Conservation (phyloP, 148 eudicot species). For the Chenopodium berlandieri region DNA sequence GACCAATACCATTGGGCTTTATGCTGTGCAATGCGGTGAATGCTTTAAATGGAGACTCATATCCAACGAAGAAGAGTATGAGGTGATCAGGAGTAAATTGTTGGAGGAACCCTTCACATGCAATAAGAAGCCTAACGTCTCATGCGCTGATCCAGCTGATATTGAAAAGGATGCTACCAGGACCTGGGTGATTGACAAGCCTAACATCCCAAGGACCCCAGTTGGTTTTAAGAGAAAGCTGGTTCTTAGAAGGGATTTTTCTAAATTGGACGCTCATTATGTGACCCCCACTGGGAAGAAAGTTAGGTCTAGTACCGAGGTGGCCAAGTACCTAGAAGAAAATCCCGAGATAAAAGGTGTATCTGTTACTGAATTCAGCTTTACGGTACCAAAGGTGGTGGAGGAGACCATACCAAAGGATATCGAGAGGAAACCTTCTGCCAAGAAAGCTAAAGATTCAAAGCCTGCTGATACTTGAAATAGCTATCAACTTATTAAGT, state of each 20-base stretch:
- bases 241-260: constrained; percentile 61
- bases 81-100: constrained; percentile 57
- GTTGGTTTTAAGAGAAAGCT: constrained; percentile 54
- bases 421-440: constrained; percentile 34
- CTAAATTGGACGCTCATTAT: constrained; percentile 67
- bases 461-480: constrained; percentile 26
- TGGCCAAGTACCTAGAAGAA: constrained; percentile 42
- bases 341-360: constrained; percentile 45
- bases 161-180: constrained; percentile 57
- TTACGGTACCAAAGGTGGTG: constrained; percentile 58
- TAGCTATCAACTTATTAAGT: constrained; percentile 4
- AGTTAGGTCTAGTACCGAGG: constrained; percentile 42
- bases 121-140: constrained; percentile 46
- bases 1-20: constrained; percentile 34
- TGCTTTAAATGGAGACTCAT: constrained; percentile 81
- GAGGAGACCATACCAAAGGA: constrained; percentile 53
- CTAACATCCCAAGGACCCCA: constrained; percentile 75
- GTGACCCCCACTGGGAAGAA: constrained; percentile 52
- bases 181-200: constrained; percentile 77
- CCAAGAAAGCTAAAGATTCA: constrained; percentile 31
- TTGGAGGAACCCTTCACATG: constrained; percentile 64
- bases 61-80: constrained; percentile 59
- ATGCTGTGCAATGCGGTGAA: constrained; percentile 68
- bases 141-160: constrained; percentile 71
- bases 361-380: constrained; percentile 50